Evolutionary conservation across 2,329 filamentous ascomycete species (phyloP), one percentile per base, ranked within the genome.

Genomic region (Monilinia aucupariae): DNA sequence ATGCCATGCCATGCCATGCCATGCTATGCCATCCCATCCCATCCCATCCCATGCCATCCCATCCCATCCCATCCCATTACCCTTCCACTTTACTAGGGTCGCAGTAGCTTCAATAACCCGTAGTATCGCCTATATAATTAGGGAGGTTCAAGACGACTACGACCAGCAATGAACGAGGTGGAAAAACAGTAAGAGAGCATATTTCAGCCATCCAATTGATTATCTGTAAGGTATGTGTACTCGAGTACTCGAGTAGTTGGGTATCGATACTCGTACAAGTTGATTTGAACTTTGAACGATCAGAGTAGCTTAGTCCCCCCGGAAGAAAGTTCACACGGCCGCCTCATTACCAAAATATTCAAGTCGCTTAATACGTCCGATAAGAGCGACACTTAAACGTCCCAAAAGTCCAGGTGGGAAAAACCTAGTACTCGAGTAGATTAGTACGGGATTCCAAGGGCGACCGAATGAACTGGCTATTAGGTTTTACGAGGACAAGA

Each of bases 111-210:
- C 37, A 54, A 41, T n/a, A 27, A 43, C 39, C 37, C 52, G 52
- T 55, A 43, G 52, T 55, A n/a, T 55, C 52, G 52, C 52, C 52
- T 55, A 43, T n/a, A n/a, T 30, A n/a, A 43, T 30, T n/a, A 15
- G 37, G 25, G 25, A 43, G 20, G 30, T n/a, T 20, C 37, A 55
- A n/a, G 39, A 55, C 37, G 52, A 55, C 52, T 39, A 39, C 37
- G 8, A 15, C 12, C 12, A 39, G 13, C 37, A 5, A 12, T 10
- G 37, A 12, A 39, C 15, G 37, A 39, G 37, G 12, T 39, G 13
- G 37, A 39, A 39, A 39, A 39, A 39, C 4, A 15, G 37, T 4
- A 39, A 39, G 37, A 39, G 37, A 43, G 17, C 15, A 43, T 43
- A 8, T 43, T 43, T 43, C 41, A 43, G 41, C 41, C 41, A 43